Conservation (phyloP, 768 basidiomycete genomes). For the Vishniacozyma victoriae region DNA sequence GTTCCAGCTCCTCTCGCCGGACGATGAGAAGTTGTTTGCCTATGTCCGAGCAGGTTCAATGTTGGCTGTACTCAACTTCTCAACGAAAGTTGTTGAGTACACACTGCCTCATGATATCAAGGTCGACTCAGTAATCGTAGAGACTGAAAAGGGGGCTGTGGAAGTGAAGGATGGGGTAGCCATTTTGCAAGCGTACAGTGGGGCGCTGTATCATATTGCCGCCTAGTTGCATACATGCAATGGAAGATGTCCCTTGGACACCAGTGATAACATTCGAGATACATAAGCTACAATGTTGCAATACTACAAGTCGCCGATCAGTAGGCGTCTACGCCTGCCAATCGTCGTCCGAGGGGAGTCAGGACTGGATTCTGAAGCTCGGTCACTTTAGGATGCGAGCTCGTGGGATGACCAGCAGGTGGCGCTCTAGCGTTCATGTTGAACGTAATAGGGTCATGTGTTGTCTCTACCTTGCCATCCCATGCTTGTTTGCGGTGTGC, state of each 20-base stretch:
- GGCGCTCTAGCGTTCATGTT: neutral
- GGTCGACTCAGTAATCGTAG: neutral
- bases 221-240: too few species aligned
- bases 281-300: too few species aligned
- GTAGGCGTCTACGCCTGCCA: neutral
- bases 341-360: neutral
- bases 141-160: too few species aligned
- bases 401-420: neutral
- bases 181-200: too few species aligned
- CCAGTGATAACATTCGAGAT: too few species aligned
- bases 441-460: neutral
- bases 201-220: too few species aligned
- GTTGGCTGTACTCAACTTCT: slow-evolving; percentile 36
- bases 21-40: slow-evolving; percentile 55
- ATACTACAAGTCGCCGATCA: too few species aligned
- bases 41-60: slow-evolving; percentile 46
- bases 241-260: too few species aligned
- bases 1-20: slow-evolving; percentile 52
- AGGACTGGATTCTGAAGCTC: neutral
- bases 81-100: neutral
- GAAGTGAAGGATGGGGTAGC: too few species aligned
- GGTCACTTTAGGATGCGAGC: neutral
- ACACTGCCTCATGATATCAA: neutral
- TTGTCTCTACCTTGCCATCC: slow-evolving; percentile 6
- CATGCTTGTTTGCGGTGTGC: slow-evolving; percentile 21